phyloP scores from a whole-genome alignment of 805 yeast genomes.

The Ogataea pignaliae region DNA sequence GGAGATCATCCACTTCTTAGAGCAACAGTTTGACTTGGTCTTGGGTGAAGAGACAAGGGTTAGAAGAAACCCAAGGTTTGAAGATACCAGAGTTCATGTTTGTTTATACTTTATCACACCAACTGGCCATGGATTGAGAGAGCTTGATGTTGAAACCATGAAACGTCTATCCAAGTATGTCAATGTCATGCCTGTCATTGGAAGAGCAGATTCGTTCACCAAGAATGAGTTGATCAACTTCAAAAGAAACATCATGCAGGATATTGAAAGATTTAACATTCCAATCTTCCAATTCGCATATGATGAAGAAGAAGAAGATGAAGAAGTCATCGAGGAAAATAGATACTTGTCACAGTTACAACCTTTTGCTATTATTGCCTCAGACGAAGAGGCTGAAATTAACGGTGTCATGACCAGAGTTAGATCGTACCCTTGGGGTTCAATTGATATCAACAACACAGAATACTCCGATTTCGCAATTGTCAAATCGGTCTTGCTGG shows the following conservation, averaged over 20 bases:
- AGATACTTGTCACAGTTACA: conserved; percentile 56
- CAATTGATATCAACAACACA: conserved; percentile 50
- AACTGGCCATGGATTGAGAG: conserved; percentile 73
- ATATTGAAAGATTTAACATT: conserved; percentile 62
- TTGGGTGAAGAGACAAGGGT: conserved; percentile 85
- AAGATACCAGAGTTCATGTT: conserved; percentile 73
- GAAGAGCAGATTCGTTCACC: conserved; percentile 71
- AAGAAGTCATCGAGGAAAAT: conserved; percentile 66
- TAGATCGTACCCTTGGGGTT: conserved; percentile 77
- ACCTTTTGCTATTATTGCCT: conserved; percentile 70
- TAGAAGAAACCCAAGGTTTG: conserved; percentile 77
- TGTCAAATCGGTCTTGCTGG: conserved; percentile 51
- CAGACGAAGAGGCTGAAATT: conserved; percentile 52
- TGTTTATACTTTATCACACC: conserved; percentile 71
- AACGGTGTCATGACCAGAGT: conserved; percentile 50
- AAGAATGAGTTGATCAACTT: conserved; percentile 51
- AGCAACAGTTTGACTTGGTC: conserved; percentile 73
- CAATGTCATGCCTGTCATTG: conserved; percentile 67
- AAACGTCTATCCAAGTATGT: conserved; percentile 66
- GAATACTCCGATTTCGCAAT: conserved; percentile 49
- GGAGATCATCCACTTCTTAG: conserved; percentile 62
- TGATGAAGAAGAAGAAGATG: conserved; percentile 70
- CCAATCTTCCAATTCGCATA: conserved; percentile 71
- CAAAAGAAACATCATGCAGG: conserved; percentile 55
- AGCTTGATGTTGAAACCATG: conserved; percentile 69